Base-by-base conservation (phyloP, 2,329 filamentous ascomycete genomes). In the Fusarium phyllophilum region DNA sequence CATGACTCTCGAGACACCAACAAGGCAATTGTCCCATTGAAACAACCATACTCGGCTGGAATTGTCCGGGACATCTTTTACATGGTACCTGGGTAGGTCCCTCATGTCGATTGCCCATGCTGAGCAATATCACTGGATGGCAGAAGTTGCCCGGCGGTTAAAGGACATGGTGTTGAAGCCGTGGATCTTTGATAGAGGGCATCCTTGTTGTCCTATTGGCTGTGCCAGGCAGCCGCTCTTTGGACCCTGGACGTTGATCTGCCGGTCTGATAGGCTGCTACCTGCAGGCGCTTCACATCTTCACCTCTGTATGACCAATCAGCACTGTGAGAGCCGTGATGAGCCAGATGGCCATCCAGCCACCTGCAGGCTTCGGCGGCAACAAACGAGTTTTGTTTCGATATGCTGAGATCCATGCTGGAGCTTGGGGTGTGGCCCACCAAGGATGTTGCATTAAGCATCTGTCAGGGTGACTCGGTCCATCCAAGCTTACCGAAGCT, bases 311-410 rank as follows among this genome's bases (percentile, higher is more conserved):
- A 4, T 72, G 63, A 38, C 85, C 84, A 86, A 86, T 86, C 77
- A 84, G 66, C 65, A 55, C 22, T 55, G 64, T 49, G 64, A 67
- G 51, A 61, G 66, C 72, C 76, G 84, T 86, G 63, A 68, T 54
- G 64, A 42, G 63, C 62, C 31, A 34, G 85, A 86, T 82, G 78
- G 79, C 78, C 72, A 57, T 72, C 74, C 81, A 81, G 81, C 80
- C 81, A 80, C 77, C 76, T 83, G 82, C 83, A 85, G 79, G 73
- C 75, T 70, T 79, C 81, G 85, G 85, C 85, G 85, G 85, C 81
- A 86, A 87, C 78, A 79, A 75, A 74, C 63, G 75, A 70, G 36
- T 65, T 72, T 55, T 76, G 79, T 81, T 82, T 82, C 79, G 80
- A 75, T 54, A 69, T 63, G 49, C 55, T 42, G 42, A 26, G 60